Conservation (phyloP, 2,329 filamentous ascomycete genomes). For the Tolypocladium nubicola region DNA sequence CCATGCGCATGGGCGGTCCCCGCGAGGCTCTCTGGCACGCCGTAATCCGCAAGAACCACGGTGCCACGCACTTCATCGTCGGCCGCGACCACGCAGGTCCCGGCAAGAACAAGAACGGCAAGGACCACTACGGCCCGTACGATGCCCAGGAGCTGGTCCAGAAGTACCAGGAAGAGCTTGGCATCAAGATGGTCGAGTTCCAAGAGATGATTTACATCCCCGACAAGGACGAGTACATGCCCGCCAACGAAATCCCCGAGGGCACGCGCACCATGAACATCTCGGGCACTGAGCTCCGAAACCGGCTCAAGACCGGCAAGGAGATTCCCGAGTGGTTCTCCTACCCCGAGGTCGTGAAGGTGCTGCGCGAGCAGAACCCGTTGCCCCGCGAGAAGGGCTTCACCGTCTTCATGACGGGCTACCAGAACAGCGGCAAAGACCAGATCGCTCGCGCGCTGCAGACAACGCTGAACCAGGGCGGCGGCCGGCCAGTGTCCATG, state of each 20-base stretch:
- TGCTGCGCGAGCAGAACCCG: slow-evolving; percentile 92
- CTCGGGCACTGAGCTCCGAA: slow-evolving; percentile 81
- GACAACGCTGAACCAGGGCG: slow-evolving; percentile 96
- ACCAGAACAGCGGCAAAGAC: slow-evolving; percentile 95
- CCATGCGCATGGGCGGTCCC: slow-evolving; percentile 98
- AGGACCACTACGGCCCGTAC: slow-evolving; percentile 96
- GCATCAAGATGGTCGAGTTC: slow-evolving; percentile 98
- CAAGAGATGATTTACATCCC: slow-evolving; percentile 99
- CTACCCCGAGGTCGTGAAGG: slow-evolving; percentile 95
- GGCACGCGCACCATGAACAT: slow-evolving; percentile 82
- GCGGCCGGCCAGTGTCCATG: slow-evolving; percentile 86
- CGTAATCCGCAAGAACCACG: slow-evolving; percentile 99
- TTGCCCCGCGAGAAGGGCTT: slow-evolving; percentile 87
- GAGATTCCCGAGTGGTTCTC: slow-evolving; percentile 99
- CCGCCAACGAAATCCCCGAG: slow-evolving; percentile 77
- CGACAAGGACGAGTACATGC: slow-evolving; percentile 92
- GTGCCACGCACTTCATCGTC: slow-evolving; percentile 97
- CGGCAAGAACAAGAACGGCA: slow-evolving; percentile 94
- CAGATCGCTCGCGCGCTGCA: slow-evolving; percentile 91
- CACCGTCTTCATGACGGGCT: slow-evolving; percentile 95
- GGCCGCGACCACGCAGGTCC: slow-evolving; percentile 96
- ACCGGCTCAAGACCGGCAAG: slow-evolving; percentile 79
- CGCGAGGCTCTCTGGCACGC: slow-evolving; percentile 99
- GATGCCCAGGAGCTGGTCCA: slow-evolving; percentile 94
- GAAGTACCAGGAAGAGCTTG: slow-evolving; percentile 92